Percentiles rank a stretch among this genome's conserved stretches.
phyloP scores from a whole-genome alignment of 768 basidiomycete genomes.

The Leccinum aurantiacum region DNA sequence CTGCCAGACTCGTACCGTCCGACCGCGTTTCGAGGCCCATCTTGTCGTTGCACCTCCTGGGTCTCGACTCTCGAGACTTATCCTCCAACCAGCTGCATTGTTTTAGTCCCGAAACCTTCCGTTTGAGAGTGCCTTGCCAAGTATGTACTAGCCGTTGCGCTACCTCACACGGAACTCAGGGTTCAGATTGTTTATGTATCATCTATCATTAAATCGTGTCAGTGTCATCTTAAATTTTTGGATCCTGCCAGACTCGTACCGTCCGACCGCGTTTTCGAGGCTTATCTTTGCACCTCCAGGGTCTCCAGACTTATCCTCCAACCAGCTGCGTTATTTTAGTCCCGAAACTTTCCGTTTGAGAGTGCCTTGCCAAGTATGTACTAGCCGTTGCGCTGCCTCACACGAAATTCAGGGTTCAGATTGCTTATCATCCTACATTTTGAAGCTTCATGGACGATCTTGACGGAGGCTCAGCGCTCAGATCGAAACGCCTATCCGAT shows the following conservation, averaged over 20 bases:
- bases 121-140: not conserved
- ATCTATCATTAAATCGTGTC: not conserved
- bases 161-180: too few species aligned
- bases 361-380: not conserved
- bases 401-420: not conserved
- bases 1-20: not conserved
- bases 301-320: not conserved
- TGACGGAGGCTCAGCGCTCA: not conserved
- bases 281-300: not conserved
- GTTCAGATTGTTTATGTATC: too few species aligned
- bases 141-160: too few species aligned
- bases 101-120: not conserved
- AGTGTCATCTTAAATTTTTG: not conserved
- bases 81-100: not conserved
- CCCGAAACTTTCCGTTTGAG: not conserved
- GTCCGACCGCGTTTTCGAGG: not conserved
- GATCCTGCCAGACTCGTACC: not conserved
- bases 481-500: not conserved
- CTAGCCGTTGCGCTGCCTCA: not conserved
- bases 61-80: not conserved
- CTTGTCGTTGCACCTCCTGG: not conserved
- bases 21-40: not conserved
- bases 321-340: not conserved
- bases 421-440: not conserved
- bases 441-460: not conserved